Conservation (phyloP, 129 eudicot species). For the Dittrichia graveolens region DNA sequence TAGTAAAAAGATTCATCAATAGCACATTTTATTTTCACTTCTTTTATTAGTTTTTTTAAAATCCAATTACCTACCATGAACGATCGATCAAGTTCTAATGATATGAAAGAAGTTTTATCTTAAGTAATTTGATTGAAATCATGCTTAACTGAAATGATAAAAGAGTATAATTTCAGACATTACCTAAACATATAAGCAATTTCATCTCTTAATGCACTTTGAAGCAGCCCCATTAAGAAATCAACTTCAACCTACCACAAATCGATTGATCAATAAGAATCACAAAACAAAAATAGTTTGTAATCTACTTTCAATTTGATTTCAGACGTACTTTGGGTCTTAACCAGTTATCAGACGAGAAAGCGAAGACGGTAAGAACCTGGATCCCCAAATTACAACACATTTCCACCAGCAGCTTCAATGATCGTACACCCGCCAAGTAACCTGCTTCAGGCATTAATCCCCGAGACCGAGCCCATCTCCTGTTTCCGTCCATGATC, state of each 20-base stretch:
- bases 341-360: slow-evolving; percentile 70
- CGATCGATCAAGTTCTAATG: no score
- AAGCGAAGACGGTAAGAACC: slow-evolving; percentile 68
- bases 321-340: slow-evolving; percentile 55
- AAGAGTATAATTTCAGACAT: neutral
- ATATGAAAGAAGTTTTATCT: neutral
- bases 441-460: slow-evolving; percentile 51
- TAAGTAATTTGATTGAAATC: neutral
- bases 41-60: no score
- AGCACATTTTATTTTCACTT: no score
- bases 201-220: slow-evolving; percentile 49
- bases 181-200: slow-evolving; percentile 50
- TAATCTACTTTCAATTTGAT: neutral
- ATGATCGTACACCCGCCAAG: slow-evolving; percentile 48
- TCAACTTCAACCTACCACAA: slow-evolving; percentile 53
- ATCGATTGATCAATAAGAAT: neutral
- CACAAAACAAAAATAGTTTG: neutral
- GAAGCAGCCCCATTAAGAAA: slow-evolving; percentile 58
- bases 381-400: slow-evolving; percentile 53
- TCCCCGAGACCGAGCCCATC: slow-evolving; percentile 69
- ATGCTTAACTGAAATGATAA: no score
- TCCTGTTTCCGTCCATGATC: slow-evolving; percentile 71
- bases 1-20: no score
- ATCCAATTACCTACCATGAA: no score
- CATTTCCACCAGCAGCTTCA: slow-evolving; percentile 46